Evolutionary conservation across 2,329 filamentous ascomycete genomes (phyloP).

Genomic region (Atkinsonella hypoxylon): DNA sequence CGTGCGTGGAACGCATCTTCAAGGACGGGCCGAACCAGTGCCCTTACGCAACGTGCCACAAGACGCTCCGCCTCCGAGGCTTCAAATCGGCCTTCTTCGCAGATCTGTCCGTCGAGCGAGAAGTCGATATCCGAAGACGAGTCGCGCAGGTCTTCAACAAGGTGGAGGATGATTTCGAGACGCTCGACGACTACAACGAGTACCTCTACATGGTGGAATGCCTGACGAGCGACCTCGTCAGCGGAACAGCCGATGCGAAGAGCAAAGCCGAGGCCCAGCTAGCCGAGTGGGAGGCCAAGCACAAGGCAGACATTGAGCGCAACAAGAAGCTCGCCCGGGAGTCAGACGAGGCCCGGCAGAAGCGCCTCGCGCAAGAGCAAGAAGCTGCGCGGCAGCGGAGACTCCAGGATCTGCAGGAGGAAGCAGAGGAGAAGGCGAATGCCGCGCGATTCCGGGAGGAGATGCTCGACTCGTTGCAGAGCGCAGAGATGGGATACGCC

Average conservation of each 20-base stretch:
- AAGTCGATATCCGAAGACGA: conserved; percentile 79
- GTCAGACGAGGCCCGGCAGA: conserved; percentile 39
- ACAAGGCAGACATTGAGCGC: conserved; percentile 55
- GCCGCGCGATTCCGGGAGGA: conserved; percentile 53
- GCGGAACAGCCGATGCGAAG: conserved; percentile 53
- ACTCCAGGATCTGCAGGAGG: conserved; percentile 51
- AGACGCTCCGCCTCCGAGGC: conserved; percentile 71
- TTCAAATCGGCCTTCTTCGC: conserved; percentile 86
- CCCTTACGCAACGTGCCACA: conserved; percentile 77
- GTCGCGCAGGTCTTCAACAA: conserved; percentile 79
- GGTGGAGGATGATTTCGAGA: conserved; percentile 81
- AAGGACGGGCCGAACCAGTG: conserved; percentile 83
- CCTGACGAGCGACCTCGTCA: conserved; percentile 78
- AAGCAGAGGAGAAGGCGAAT: conserved; percentile 56
- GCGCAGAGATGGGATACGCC: conserved; percentile 47
- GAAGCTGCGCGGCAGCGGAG: conserved; percentile 51
- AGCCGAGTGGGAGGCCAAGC: conserved; percentile 56
- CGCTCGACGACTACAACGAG: conserved; percentile 74
- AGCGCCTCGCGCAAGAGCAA: conserved; percentile 50
- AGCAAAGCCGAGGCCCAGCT: conserved; percentile 32
- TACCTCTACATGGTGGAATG: conserved; percentile 90
- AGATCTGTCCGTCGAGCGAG: conserved; percentile 77
- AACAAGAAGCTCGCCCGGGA: conserved; percentile 44
- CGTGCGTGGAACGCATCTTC: conserved; percentile 91
- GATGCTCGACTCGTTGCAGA: conserved; percentile 57